phyloP scores from a whole-genome alignment of 257 asterid genomes.

The Mentha longifolia region DNA sequence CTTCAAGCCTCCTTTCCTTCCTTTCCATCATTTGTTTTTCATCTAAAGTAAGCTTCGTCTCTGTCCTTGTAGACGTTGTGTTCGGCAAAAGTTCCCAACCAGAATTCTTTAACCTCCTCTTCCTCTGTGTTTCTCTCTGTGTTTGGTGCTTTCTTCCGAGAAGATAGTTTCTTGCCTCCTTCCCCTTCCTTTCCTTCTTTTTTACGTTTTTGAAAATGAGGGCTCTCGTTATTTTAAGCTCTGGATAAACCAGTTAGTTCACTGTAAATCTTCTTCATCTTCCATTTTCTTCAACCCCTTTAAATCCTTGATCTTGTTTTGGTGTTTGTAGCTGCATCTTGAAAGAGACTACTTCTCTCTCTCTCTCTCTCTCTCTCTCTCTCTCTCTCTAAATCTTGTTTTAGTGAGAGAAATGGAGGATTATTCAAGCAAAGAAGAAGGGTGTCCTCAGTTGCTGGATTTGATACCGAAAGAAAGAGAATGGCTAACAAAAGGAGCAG shows the following conservation, averaged over 20 bases:
- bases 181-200: background rate
- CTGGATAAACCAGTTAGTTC: conserved; percentile 12
- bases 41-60: conserved; percentile 5
- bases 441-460: conserved; percentile 66
- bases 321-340: conserved; percentile 3
- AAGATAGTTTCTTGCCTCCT: background rate
- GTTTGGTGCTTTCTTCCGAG: conserved; percentile 5
- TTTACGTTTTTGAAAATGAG: conserved; percentile 11
- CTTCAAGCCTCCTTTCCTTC: conserved; percentile 3
- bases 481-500: conserved; percentile 47
- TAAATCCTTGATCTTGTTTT: background rate
- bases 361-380: conserved; percentile 8
- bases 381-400: background rate
- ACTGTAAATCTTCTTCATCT: background rate
- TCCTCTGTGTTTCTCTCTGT: background rate
- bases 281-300: background rate
- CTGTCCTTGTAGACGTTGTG: background rate
- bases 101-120: background rate
- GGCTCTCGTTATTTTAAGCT: conserved; percentile 25
- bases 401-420: conserved; percentile 58
- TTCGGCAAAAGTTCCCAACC: conserved; percentile 3
- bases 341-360: background rate
- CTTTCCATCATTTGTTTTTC: conserved; percentile 30
- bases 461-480: conserved; percentile 55
- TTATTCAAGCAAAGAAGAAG: conserved; percentile 51